Percentiles rank a stretch among this genome's conserved stretches.
phyloP scores from a whole-genome alignment of 371 early-diverging fungal species.

The Lichtheimia ornata region DNA sequence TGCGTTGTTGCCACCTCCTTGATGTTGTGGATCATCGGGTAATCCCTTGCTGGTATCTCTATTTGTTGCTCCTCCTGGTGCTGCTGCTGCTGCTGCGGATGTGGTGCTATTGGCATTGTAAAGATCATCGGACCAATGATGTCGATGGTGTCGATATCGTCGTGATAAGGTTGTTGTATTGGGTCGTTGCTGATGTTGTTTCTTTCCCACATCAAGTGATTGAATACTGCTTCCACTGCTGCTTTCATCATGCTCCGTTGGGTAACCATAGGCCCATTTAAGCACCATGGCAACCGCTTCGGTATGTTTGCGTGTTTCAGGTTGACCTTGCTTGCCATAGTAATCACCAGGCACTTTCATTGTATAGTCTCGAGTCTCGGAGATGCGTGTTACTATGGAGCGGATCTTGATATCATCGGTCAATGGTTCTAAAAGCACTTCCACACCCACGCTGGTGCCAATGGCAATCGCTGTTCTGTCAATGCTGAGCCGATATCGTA shows the following conservation, averaged over 20 bases:
- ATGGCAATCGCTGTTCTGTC: conserved; percentile 45
- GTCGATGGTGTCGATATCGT: conserved; percentile 10
- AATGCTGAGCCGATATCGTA: conserved; percentile 33
- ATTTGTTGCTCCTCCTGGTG: not conserved
- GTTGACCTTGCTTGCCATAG: not conserved
- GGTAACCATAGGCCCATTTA: conserved; percentile 44
- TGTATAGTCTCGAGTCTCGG: conserved; percentile 26
- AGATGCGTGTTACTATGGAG: conserved; percentile 21
- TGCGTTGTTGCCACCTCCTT: not conserved
- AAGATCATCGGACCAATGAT: conserved; percentile 10
- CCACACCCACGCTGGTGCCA: conserved; percentile 42
- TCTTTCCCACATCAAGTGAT: not conserved
- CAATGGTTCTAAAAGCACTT: conserved; percentile 35
- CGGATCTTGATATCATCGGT: conserved; percentile 14
- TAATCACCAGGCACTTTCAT: conserved; percentile 34
- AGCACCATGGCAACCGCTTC: conserved; percentile 28
- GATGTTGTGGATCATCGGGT: not conserved
- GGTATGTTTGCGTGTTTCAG: conserved; percentile 18
- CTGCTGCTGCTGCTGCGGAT: not conserved
- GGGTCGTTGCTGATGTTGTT: not conserved
- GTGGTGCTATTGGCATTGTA: conserved; percentile 2
- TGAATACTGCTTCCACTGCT: conserved; percentile 1
- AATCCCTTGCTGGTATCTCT: not conserved
- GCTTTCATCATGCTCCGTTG: conserved; percentile 19
- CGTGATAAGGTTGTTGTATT: conserved; percentile 1